Base-by-base conservation (phyloP, 345 rosid species). In the Garcia nutans region DNA sequence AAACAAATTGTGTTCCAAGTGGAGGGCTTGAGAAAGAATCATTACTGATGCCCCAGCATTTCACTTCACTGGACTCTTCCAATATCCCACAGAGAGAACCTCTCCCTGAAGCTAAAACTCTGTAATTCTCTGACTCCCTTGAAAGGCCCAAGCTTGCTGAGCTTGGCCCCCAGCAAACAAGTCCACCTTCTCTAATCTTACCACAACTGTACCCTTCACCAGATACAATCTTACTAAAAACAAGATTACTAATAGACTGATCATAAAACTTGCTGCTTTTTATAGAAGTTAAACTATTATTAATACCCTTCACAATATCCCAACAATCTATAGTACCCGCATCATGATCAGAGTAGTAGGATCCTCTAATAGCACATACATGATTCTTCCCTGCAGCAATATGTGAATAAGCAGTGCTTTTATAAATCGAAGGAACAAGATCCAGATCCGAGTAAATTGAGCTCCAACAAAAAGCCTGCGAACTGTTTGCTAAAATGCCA, bases 171-270 rank as follows among this genome's bases (percentile, higher is more conserved):
- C 97, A 95, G 63, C 99, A 95, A 74, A 86, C 79, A 26, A 88
- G 12, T 49, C 94, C 97, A 24, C 93, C 92, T 23, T 82, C 96
- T 82, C 92, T 86, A 65, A 89, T 83, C 37, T 81, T 82, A 31
- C 99, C 99, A 78, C 99, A 95, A 72, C 89, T 95, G 85, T 88
- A 93, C 13, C 97, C 97, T 26, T 91, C 93, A 63, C 99, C 99
- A 31, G 96, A 87, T 6, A 87, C 94, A 73, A 95, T 82, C 26
- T 77, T 81, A 71, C 80, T 82, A 60, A 95, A 88, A 23, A 85
- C 89, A 62, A 85, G 85, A 79, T 78, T 86, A 71, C 81, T 73
- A 52, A 89, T 76, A 42, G 76, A 61, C 78, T 88, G 88, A 77
- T 89, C 86, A 70, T 75, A 85, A 66, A 90, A 85, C 6, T 71